These are phyloP conservation scores for Claviceps pazoutovae DNA, from an alignment of 2,329 filamentous ascomycete species.

Conservation along the genomic window DNA sequence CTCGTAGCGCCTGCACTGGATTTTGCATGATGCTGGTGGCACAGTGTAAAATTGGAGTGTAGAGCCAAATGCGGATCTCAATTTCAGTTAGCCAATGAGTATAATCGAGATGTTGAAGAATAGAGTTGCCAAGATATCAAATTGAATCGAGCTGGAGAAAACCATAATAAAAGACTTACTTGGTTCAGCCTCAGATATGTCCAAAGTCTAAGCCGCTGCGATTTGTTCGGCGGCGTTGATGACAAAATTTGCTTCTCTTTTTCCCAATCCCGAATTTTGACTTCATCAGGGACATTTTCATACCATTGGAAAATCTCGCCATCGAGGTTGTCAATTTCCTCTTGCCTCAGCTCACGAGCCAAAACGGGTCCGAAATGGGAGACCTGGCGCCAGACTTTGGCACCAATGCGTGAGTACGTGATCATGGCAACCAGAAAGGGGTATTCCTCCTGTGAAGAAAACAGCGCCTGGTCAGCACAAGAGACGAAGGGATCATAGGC, in stretches of 20 bases:
- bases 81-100: background rate
- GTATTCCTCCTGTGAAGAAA: constrained; percentile 28
- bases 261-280: constrained; percentile 45
- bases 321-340: constrained; percentile 70
- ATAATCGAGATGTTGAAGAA: background rate
- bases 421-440: constrained; percentile 79
- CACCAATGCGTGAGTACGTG: constrained; percentile 66
- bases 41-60: constrained; percentile 75
- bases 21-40: constrained; percentile 71
- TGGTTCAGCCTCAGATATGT: constrained; percentile 81
- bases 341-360: constrained; percentile 50
- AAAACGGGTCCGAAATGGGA: constrained; percentile 49
- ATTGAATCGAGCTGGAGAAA: background rate
- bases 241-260: constrained; percentile 33
- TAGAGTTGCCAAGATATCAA: background rate
- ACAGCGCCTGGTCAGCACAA: background rate
- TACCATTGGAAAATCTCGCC: constrained; percentile 82
- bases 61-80: constrained; percentile 69
- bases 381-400: constrained; percentile 75
- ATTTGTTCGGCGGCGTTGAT: constrained; percentile 46
- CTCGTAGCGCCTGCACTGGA: constrained; percentile 56
- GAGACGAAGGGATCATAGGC: background rate
- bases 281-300: constrained; percentile 50
- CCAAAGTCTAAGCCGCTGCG: constrained; percentile 65
- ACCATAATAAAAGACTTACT: constrained; percentile 16